These are phyloP conservation scores for Mycena rebaudengoi DNA, from an alignment of 768 basidiomycete genomes.

Conservation along the genomic window DNA sequence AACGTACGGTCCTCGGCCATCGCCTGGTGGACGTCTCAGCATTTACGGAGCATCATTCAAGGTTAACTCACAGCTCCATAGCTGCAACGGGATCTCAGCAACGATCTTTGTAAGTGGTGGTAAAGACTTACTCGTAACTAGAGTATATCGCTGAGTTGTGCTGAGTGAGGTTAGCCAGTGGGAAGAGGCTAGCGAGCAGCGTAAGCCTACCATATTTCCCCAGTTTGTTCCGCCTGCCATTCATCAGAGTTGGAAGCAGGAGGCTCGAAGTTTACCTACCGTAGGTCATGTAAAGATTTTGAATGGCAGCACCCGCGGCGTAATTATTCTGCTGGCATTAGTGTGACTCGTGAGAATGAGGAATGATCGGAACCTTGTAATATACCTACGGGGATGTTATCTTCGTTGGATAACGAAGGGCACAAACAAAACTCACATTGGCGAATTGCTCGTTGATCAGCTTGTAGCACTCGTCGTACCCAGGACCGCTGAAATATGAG, in stretches of 20 bases:
- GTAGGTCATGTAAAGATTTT: constrained; percentile 49
- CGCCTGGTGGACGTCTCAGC: constrained; percentile 33
- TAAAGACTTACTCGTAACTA: constrained; percentile 44
- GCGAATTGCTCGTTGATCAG: constrained; percentile 49
- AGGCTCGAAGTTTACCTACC: constrained; percentile 32
- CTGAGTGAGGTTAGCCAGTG: neutral
- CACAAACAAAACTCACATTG: constrained; percentile 38
- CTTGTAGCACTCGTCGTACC: constrained; percentile 43
- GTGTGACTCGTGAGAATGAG: neutral
- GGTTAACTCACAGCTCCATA: constrained; percentile 36
- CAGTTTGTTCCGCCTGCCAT: constrained; percentile 45
- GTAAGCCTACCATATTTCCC: constrained; percentile 40
- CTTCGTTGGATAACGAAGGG: too few species aligned
- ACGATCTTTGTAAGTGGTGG: neutral
- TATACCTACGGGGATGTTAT: too few species aligned
- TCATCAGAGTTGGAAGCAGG: too few species aligned
- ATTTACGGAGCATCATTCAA: neutral
- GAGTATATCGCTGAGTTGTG: constrained; percentile 41
- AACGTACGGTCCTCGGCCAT: constrained; percentile 64
- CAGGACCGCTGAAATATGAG: constrained; percentile 49
- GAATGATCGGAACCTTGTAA: too few species aligned
- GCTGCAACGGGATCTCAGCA: constrained; percentile 20
- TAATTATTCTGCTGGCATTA: constrained; percentile 41
- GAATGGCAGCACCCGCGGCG: constrained; percentile 41
- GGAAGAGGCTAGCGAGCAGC: neutral